Conservation (phyloP, 768 basidiomycete species). For the Gautieria morchelliformis region DNA sequence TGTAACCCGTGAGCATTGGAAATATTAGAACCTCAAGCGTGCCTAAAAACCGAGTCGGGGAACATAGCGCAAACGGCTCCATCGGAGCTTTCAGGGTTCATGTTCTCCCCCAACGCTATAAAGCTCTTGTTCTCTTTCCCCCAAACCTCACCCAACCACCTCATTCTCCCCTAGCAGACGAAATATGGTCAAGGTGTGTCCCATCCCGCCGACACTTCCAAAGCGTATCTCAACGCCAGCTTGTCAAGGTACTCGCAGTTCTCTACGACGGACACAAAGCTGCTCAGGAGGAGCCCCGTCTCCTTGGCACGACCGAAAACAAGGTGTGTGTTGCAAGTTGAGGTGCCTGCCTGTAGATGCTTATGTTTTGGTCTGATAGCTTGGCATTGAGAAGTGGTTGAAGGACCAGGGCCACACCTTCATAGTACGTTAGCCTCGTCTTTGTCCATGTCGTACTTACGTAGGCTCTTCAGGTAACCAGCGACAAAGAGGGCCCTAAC, state of each 20-base stretch:
- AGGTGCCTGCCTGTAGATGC: conserved; percentile 3
- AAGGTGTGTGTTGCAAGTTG: conserved; percentile 37
- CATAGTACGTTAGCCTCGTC: conserved; percentile 35
- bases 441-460: not conserved
- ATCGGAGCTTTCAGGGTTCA: not conserved
- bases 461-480: conserved; percentile 43
- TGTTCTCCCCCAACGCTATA: not conserved
- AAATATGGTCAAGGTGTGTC: conserved; percentile 5
- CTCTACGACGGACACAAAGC: conserved; percentile 61
- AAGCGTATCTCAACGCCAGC: too few relatives aligned
- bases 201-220: too few relatives aligned
- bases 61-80: not conserved
- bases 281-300: conserved; percentile 60
- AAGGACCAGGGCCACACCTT: conserved; percentile 65
- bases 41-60: too few relatives aligned
- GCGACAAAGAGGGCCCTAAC: conserved; percentile 74
- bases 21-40: too few relatives aligned
- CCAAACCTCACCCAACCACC: not conserved
- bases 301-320: conserved; percentile 76
- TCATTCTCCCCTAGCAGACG: not conserved
- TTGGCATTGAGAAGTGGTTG: conserved; percentile 66
- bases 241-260: conserved; percentile 55
- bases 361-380: conserved; percentile 27
- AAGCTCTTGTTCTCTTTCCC: not conserved
- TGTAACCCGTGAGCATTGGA: too few relatives aligned